phyloP scores from a whole-genome alignment of 2,329 filamentous ascomycete species.

The Penicillium palitans region DNA sequence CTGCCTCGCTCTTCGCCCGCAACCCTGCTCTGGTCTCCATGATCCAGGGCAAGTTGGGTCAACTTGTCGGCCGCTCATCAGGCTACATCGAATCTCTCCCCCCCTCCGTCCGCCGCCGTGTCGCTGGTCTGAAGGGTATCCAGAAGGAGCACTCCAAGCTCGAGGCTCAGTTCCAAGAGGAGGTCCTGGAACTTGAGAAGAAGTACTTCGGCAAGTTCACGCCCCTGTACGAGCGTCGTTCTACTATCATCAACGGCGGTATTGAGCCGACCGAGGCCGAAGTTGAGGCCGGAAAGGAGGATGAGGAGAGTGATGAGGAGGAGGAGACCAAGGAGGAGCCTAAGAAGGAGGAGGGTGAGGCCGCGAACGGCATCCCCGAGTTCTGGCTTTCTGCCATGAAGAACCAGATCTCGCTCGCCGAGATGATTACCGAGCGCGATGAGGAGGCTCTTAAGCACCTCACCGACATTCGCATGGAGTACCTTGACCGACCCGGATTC shows the following conservation, averaged over 20 bases:
- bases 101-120: constrained; percentile 82
- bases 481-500: constrained; percentile 97
- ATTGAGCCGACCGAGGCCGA: constrained; percentile 84
- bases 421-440: constrained; percentile 98
- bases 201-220: constrained; percentile 99
- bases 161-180: constrained; percentile 97
- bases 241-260: constrained; percentile 85
- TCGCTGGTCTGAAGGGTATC: constrained; percentile 93
- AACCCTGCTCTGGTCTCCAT: constrained; percentile 94
- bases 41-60: constrained; percentile 95
- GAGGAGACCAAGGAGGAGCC: constrained; percentile 57
- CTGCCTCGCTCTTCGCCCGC: constrained; percentile 90
- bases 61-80: constrained; percentile 89
- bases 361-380: constrained; percentile 82
- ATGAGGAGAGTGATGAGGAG: constrained; percentile 67
- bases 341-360: constrained; percentile 49
- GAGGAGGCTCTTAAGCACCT: constrained; percentile 89
- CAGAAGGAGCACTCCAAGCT: constrained; percentile 99
- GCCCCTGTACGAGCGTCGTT: constrained; percentile 92
- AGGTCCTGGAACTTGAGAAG: constrained; percentile 97
- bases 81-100: constrained; percentile 98
- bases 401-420: constrained; percentile 94
- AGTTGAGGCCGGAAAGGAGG: constrained; percentile 79
- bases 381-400: constrained; percentile 99
- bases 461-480: constrained; percentile 96